Percentiles rank a stretch among this genome's conserved stretches.
Conservation (phyloP, 305 asterid species). For the Vinca major region DNA sequence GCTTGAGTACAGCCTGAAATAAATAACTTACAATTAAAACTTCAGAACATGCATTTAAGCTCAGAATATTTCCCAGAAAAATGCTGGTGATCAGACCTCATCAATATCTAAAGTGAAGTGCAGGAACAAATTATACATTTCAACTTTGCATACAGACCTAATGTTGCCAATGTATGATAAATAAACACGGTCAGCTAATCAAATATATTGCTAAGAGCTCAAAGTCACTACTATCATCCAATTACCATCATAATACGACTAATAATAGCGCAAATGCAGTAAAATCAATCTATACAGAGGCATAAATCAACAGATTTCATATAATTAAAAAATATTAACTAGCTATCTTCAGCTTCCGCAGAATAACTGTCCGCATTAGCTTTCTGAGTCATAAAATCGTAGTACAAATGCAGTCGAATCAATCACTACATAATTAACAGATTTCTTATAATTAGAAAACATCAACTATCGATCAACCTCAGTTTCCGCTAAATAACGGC, state of each 20-base stretch:
- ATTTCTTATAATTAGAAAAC: neutral
- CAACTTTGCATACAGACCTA: neutral
- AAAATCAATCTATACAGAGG: neutral
- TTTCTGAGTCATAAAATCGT: neutral
- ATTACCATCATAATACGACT: neutral
- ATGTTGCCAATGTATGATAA: neutral
- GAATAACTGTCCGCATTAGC: neutral
- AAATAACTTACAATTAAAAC: conserved; percentile 1
- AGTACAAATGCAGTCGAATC: neutral
- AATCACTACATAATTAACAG: too few relatives aligned
- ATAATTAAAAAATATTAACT: neutral
- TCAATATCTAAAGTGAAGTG: neutral
- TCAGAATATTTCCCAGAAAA: neutral
- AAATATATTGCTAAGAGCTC: neutral
- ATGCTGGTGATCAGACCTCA: neutral
- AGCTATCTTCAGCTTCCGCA: neutral
- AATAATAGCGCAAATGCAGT: neutral
- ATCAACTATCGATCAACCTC: neutral
- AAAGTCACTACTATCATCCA: neutral
- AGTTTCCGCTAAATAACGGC: neutral
- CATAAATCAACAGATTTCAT: too few relatives aligned
- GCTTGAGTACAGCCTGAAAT: conserved; percentile 88
- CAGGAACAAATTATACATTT: neutral
- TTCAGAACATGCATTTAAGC: conserved; percentile 4
- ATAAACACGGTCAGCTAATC: neutral